These are phyloP conservation scores for Penicillium rolfsii DNA, from an alignment of 2,329 filamentous ascomycete species.

Conservation along the genomic window DNA sequence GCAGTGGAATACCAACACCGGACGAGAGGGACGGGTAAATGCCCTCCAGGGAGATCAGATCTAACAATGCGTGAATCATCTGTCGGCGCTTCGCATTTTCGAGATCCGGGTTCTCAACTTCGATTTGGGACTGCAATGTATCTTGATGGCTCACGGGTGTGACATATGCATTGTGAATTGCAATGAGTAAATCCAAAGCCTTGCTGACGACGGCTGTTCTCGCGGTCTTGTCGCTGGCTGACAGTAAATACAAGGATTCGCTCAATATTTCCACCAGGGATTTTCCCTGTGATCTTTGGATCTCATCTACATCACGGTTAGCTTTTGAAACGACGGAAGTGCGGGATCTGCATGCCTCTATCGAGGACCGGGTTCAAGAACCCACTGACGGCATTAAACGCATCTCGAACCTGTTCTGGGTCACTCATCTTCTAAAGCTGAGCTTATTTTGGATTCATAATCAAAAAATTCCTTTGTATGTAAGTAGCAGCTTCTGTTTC, in stretches of 20 bases:
- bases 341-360: constrained; percentile 43
- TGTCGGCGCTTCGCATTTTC: constrained; percentile 49
- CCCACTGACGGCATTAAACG: constrained; percentile 39
- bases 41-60: constrained; percentile 50
- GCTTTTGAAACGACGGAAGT: constrained; percentile 21
- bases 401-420: constrained; percentile 28
- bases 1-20: constrained; percentile 49
- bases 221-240: constrained; percentile 21
- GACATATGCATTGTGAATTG: constrained; percentile 43
- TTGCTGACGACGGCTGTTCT: constrained; percentile 38
- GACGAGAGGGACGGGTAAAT: constrained; percentile 49
- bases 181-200: constrained; percentile 39
- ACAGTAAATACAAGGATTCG: constrained; percentile 13
- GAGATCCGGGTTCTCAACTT: constrained; percentile 35
- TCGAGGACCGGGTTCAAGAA: constrained; percentile 47
- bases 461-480: not conserved
- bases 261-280: constrained; percentile 43
- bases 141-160: constrained; percentile 24
- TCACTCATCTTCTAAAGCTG: constrained; percentile 34
- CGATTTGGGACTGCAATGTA: not conserved
- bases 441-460: not conserved
- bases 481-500: not conserved
- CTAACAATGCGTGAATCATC: constrained; percentile 45
- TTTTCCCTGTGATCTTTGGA: constrained; percentile 39
- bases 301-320: constrained; percentile 44